Percentiles rank a stretch among this genome's conserved stretches.
These are phyloP conservation scores for Harrya chromipes DNA, from an alignment of 768 basidiomycete species.

Conservation along the genomic window DNA sequence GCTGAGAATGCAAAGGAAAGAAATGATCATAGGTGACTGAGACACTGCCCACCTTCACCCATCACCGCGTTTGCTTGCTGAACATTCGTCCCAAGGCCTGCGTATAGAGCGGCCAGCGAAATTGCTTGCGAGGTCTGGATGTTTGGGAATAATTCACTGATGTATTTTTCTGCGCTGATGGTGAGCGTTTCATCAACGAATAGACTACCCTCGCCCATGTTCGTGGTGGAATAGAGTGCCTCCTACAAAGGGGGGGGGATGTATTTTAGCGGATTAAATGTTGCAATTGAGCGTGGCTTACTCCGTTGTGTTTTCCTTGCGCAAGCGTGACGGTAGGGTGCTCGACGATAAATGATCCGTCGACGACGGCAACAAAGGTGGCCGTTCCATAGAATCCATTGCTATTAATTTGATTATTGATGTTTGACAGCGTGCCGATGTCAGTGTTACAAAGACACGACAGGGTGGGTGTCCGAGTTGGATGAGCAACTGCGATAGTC, in stretches of 20 bases:
- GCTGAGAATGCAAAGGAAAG: conserved; percentile 20
- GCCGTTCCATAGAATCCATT: conserved; percentile 32
- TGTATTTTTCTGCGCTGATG: conserved; percentile 29
- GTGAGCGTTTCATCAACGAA: conserved; percentile 36
- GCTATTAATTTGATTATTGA: conserved; percentile 26
- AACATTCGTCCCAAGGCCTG: conserved; percentile 28
- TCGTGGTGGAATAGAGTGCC: conserved; percentile 37
- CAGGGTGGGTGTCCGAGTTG: conserved; percentile 32
- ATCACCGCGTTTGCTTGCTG: conserved; percentile 35
- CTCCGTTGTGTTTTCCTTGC: conserved; percentile 32
- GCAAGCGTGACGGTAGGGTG: conserved; percentile 30
- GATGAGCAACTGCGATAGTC: conserved; percentile 31
- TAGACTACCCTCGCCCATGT: conserved; percentile 32
- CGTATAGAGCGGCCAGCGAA: conserved; percentile 29
- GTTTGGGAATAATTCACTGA: conserved; percentile 38
- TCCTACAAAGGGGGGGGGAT: conserved; percentile 17
- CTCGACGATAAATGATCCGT: conserved; percentile 34
- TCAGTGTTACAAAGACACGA: conserved; percentile 37
- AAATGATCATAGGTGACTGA: not conserved
- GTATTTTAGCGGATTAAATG: not conserved
- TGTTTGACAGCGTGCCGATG: conserved; percentile 18
- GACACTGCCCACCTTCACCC: conserved; percentile 36
- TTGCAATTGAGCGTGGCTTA: conserved; percentile 8
- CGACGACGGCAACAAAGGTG: conserved; percentile 35
- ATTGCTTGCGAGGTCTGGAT: conserved; percentile 27